Base-by-base conservation (phyloP, 352 stramenopile genomes). In the Pythium oligandrum region DNA sequence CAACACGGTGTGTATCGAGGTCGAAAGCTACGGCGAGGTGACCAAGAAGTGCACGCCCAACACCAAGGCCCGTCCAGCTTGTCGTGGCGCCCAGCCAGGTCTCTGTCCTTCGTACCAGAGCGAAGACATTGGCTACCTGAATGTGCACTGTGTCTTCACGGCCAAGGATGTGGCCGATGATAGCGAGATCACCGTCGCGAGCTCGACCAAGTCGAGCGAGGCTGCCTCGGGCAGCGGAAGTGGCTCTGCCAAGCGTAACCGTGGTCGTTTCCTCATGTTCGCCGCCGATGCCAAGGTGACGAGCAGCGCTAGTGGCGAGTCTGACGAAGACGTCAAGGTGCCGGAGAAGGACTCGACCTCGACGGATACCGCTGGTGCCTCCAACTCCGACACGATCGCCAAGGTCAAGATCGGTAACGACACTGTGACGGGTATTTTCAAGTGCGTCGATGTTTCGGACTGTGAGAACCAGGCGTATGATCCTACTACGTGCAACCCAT, bases 11-110 rank as follows among this genome's bases (percentile, higher is more conserved):
- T 94, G 84, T 58, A 92, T 94, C 55, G 66, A 69, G 31, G 78
- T 94, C 43, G 75, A 90, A 65, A 83, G 76, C 46, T 89, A 89
- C 48, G 81, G 79, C 49, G 78, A 86, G 47, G 61, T 78, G n/a
- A 57, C 78, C 12, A 71, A 67, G 34, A 94, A 94, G 59, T 94
- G 83, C 66, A 94, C 83, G 30, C 83, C 83, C 44, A 90, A 94
- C 69, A 87, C 83, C 11, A 63, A 78, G 48, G 71, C 74, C 51
- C 80, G 80, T 3, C 81, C 81, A 0, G 83, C 82, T n/a, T 94
- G 83, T 51, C 79, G 75, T 26, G 81, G 82, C 12, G 75, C 69
- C 4, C 70, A 83, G 52, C 76, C 81, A 2, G 83, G 83, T 6
- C 58, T 93, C 4, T 93, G 83, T 46, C 83, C 83, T 42, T 90